Conservation (phyloP, 805 yeast genomes). For the Lachancea nothofagi region DNA sequence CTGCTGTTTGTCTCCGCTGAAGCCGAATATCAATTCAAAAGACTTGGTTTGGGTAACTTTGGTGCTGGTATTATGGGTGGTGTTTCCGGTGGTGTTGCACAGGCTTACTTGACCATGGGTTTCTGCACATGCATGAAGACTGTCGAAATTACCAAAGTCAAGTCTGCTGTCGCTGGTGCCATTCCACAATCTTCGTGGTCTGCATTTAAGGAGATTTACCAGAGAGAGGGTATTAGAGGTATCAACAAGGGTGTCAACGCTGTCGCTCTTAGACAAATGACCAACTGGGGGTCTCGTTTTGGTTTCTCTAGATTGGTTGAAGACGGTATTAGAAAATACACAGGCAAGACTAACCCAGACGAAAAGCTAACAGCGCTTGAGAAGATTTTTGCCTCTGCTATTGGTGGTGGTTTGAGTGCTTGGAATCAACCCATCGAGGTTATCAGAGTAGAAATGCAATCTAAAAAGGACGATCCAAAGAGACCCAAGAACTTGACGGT, state of each 20-base stretch:
- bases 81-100: slow-evolving; percentile 92
- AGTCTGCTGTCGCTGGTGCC: slow-evolving; percentile 66
- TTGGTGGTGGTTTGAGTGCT: slow-evolving; percentile 96
- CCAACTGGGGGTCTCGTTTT: slow-evolving; percentile 98
- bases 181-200: slow-evolving; percentile 71
- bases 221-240: slow-evolving; percentile 86
- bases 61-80: slow-evolving; percentile 93
- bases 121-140: slow-evolving; percentile 99
- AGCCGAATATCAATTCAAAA: slow-evolving; percentile 71
- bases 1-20: slow-evolving; percentile 88
- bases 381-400: slow-evolving; percentile 74
- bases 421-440: slow-evolving; percentile 99
- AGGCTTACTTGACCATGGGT: slow-evolving; percentile 94
- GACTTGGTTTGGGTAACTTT: slow-evolving; percentile 63
- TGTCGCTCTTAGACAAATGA: slow-evolving; percentile 97
- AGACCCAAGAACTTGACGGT: slow-evolving; percentile 90
- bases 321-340: slow-evolving; percentile 61
- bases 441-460: slow-evolving; percentile 96
- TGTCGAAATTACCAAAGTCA: slow-evolving; percentile 89
- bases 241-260: slow-evolving; percentile 98
- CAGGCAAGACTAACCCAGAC: slow-evolving; percentile 51
- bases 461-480: slow-evolving; percentile 87
- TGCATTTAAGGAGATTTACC: slow-evolving; percentile 80
- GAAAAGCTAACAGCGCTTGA: slow-evolving; percentile 67
- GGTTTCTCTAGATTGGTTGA: slow-evolving; percentile 91